Base-by-base conservation (phyloP, 2,329 filamentous ascomycete species). In the Pyrenophora graminea region DNA sequence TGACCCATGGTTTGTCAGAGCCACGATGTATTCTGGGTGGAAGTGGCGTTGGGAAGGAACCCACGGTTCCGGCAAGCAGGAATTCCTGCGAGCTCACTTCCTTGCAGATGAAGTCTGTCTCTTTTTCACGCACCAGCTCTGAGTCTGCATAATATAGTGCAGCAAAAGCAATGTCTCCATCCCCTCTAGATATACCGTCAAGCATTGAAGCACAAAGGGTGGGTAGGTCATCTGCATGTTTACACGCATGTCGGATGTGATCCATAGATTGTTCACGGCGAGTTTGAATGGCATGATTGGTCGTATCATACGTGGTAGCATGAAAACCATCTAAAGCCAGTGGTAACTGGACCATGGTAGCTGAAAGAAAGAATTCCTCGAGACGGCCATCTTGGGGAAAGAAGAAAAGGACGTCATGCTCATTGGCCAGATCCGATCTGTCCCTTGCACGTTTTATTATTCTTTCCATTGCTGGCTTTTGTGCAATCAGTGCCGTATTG, bases 301-400 rank as follows among this genome's bases (percentile, higher is more conserved):
- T 45, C 2, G 18, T 31, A 8, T 45, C 34, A 3, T 39, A 45
- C 8, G 43, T 34, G 32, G 43, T 45, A 6, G 36, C 43, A 8
- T 45, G 43, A 18, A 32, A 45, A 3, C 43, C 43, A 17, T 45
- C 43, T 12, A 45, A 23, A 27, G 43, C 38, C 8, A 32, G 6
- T 32, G 43, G 43, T 12, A 45, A 39, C 32, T 45, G 36, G 5
- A 45, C 43, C 43, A 45, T 45, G 6, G 34, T 45, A n/a, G 43
- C 43, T 21, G 34, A 32, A n/a, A 45, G 43, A 25, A 45, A 45
- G 6, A 45, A 34, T 25, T 45, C 43, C 8, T 45, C 25, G 10
- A 45, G 34, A 32, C 19, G 27, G 3, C 43, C 43, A 39, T 45
- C 33, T 5, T 39, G 43, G 6, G 43, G 43, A 15, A 45, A 45